Percentiles rank a stretch among this genome's conserved stretches.
Evolutionary conservation across 2,329 filamentous ascomycete species (phyloP).

Genomic region (Dothideomycetidae sp.): DNA sequence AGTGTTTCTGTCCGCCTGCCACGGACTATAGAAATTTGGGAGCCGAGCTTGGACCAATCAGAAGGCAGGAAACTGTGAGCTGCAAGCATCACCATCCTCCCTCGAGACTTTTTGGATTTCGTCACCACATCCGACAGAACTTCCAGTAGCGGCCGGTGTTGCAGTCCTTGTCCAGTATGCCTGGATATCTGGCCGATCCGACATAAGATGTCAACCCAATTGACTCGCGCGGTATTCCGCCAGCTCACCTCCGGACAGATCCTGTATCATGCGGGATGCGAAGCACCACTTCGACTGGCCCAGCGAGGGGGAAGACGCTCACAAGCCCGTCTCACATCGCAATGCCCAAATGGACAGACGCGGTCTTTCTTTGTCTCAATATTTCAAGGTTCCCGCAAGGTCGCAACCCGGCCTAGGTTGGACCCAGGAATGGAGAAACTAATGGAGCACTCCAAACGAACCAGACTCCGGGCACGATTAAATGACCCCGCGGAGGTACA

Average conservation of each 20-base stretch:
- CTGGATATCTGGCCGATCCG: neutral
- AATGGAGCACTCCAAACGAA: constrained; percentile 50
- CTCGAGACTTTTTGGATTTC: too few species aligned
- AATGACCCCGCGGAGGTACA: constrained; percentile 50
- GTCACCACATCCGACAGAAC: too few species aligned
- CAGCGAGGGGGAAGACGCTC: constrained; percentile 20
- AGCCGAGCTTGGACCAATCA: neutral
- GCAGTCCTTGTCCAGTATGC: constrained; percentile 1
- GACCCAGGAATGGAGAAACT: constrained; percentile 61
- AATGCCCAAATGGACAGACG: constrained; percentile 23
- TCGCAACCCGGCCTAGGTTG: constrained; percentile 46
- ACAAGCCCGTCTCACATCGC: constrained; percentile 14
- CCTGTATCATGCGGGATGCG: constrained; percentile 31
- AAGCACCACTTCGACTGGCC: neutral
- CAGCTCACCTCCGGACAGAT: constrained; percentile 40
- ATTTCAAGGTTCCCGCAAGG: constrained; percentile 40
- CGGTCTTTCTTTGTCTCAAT: constrained; percentile 48
- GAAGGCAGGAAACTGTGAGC: too few species aligned
- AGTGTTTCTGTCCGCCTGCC: too few species aligned
- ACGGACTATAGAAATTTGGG: too few species aligned
- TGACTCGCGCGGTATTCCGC: constrained; percentile 46
- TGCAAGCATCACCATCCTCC: neutral
- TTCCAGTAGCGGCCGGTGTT: neutral
- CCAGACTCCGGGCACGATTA: constrained; percentile 48
- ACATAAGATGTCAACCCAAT: constrained; percentile 41